Evolutionary conservation across 805 yeast genomes (phyloP).

Genomic region (Cephaloascus fragrans): DNA sequence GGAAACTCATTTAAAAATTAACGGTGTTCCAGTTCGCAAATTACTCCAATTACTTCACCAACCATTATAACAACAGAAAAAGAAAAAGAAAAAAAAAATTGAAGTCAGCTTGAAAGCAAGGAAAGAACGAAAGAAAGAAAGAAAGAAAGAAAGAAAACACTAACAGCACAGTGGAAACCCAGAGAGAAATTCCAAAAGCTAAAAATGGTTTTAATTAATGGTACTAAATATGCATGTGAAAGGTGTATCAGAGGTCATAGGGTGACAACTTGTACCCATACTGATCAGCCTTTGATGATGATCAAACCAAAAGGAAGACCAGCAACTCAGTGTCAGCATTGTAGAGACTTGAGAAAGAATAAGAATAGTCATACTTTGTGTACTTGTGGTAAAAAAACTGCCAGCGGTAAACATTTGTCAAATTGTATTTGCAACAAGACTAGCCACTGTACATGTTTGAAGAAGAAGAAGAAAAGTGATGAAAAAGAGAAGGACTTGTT

Average conservation of each 20-base stretch:
- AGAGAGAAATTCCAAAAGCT: too few species aligned
- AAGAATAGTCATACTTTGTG: conserved; percentile 64
- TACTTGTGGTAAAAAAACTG: conserved; percentile 53
- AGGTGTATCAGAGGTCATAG: conserved; percentile 95
- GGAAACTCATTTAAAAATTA: too few species aligned
- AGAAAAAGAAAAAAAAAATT: too few species aligned
- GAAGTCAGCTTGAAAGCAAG: too few species aligned
- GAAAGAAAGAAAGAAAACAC: too few species aligned
- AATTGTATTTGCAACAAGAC: conserved; percentile 27
- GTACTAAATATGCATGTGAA: conserved; percentile 93
- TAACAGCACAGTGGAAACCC: too few species aligned
- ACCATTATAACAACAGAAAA: too few species aligned
- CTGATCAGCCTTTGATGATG: conserved; percentile 83
- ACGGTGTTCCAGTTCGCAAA: too few species aligned
- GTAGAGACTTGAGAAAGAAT: conserved; percentile 63
- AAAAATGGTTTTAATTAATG: conserved; percentile 80
- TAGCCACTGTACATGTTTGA: conserved; percentile 29
- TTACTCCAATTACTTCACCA: too few species aligned
- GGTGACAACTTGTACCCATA: conserved; percentile 87
- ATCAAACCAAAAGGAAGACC: conserved; percentile 97
- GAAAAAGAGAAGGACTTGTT: conserved; percentile 5
- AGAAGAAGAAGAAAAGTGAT: conserved; percentile 8
- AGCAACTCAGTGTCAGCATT: conserved; percentile 81
- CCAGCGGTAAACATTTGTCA: conserved; percentile 24
- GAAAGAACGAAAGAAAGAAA: too few species aligned